Conservation (phyloP, 192 early-diverging fungal species). For the Chytriomyces hyalinus region DNA sequence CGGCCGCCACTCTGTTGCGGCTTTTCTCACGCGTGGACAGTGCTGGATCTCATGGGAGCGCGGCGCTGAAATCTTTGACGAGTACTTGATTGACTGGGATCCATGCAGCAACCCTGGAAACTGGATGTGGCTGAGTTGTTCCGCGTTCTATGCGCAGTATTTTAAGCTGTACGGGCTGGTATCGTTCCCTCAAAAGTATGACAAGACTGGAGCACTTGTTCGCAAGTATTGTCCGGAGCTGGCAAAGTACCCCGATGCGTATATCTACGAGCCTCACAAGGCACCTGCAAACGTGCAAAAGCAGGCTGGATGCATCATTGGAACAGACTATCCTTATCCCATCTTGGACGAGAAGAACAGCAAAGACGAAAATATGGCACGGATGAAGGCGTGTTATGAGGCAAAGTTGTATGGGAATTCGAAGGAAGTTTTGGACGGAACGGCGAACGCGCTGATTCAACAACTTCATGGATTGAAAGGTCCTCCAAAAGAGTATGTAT, state of each 20-base stretch:
- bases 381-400: slow-evolving; percentile 29
- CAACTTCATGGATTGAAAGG: neutral
- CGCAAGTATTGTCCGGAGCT: slow-evolving; percentile 36
- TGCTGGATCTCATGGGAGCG: slow-evolving; percentile 40
- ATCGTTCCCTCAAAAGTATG: slow-evolving; percentile 39
- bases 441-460: neutral
- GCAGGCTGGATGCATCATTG: slow-evolving; percentile 34
- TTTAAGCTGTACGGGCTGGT: slow-evolving; percentile 42
- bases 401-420: neutral
- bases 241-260: slow-evolving; percentile 32
- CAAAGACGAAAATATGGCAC: slow-evolving; percentile 23
- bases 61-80: slow-evolving; percentile 44
- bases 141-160: slow-evolving; percentile 40
- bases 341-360: slow-evolving; percentile 25
- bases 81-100: slow-evolving; percentile 39
- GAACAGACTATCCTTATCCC: slow-evolving; percentile 32
- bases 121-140: slow-evolving; percentile 46
- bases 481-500: neutral
- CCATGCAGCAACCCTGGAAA: slow-evolving; percentile 37
- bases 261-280: slow-evolving; percentile 32
- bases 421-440: neutral
- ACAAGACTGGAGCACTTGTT: slow-evolving; percentile 17
- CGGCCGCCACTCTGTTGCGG: slow-evolving; percentile 39
- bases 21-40: slow-evolving; percentile 45
- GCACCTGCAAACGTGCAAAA: slow-evolving; percentile 22